Evolutionary conservation across 1,139 yeast species (phyloP).

Genomic region (Nakaseomyces bracarensis): DNA sequence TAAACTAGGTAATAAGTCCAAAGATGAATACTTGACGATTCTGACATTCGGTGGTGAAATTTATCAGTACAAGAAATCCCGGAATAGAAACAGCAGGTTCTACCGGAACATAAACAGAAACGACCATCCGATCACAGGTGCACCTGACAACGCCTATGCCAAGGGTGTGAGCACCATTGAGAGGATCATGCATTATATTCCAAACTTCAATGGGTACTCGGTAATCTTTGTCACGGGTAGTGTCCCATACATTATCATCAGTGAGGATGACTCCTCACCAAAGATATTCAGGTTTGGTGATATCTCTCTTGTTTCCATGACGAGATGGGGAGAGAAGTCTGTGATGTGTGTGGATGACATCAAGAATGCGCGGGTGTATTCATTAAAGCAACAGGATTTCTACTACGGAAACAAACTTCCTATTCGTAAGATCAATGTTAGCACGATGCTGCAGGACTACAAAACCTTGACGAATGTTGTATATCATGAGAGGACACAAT

Average conservation of each 20-base stretch:
- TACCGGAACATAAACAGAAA: constrained; percentile 43
- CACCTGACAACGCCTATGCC: constrained; percentile 68
- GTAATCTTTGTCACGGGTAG: constrained; percentile 69
- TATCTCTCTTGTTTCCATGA: constrained; percentile 53
- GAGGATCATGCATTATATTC: constrained; percentile 55
- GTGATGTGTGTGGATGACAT: constrained; percentile 64
- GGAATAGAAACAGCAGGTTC: constrained; percentile 38
- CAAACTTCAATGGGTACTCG: constrained; percentile 49
- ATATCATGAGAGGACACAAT: constrained; percentile 62
- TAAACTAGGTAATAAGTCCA: constrained; percentile 51
- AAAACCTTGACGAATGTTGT: constrained; percentile 62
- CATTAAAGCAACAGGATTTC: constrained; percentile 32
- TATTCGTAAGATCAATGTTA: constrained; percentile 38
- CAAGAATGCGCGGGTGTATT: constrained; percentile 64
- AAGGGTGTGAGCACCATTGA: constrained; percentile 57
- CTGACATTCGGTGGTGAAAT: constrained; percentile 78
- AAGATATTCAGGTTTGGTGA: constrained; percentile 61
- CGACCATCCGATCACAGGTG: constrained; percentile 50
- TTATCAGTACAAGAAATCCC: constrained; percentile 52
- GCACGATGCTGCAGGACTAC: constrained; percentile 36
- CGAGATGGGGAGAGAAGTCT: constrained; percentile 29
- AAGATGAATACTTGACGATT: constrained; percentile 52
- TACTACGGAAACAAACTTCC: constrained; percentile 63
- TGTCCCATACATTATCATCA: constrained; percentile 60
- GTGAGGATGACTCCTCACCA: constrained; percentile 57